These are phyloP conservation scores for Hemileccinum rubropunctum DNA, from an alignment of 768 basidiomycete genomes.

Conservation along the genomic window DNA sequence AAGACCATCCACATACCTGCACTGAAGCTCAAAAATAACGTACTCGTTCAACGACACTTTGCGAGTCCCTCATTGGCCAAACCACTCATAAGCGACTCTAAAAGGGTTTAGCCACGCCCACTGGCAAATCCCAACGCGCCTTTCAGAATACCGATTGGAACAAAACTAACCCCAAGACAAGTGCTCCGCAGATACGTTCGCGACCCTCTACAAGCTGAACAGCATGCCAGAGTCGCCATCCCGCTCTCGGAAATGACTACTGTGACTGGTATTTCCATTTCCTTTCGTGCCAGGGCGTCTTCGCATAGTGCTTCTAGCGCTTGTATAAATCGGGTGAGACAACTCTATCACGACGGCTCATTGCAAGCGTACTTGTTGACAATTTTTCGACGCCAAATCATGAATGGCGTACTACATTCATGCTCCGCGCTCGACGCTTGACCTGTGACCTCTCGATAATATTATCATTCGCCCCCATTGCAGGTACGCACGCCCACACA, in stretches of 20 bases:
- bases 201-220: not conserved
- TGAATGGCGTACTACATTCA: not conserved
- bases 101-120: too few relatives aligned
- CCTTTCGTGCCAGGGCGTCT: not conserved
- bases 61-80: too few relatives aligned
- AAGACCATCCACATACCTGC: too few relatives aligned
- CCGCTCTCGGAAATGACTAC: constrained; percentile 1
- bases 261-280: not conserved
- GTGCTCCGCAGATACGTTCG: too few relatives aligned
- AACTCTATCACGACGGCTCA: not conserved
- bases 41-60: too few relatives aligned
- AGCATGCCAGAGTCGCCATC: not conserved
- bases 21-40: too few relatives aligned
- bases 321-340: constrained; percentile 1
- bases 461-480: too few relatives aligned
- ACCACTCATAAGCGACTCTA: too few relatives aligned
- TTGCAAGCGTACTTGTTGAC: too few relatives aligned
- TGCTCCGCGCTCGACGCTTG: not conserved
- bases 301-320: not conserved
- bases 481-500: not conserved
- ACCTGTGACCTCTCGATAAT: not conserved
- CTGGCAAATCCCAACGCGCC: too few relatives aligned
- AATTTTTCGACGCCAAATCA: not conserved
- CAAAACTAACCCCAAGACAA: too few relatives aligned
- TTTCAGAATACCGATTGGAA: too few relatives aligned